These are phyloP conservation scores for Neurospora sp. DNA, from an alignment of 495 filamentous ascomycete genomes.

Conservation along the genomic window DNA sequence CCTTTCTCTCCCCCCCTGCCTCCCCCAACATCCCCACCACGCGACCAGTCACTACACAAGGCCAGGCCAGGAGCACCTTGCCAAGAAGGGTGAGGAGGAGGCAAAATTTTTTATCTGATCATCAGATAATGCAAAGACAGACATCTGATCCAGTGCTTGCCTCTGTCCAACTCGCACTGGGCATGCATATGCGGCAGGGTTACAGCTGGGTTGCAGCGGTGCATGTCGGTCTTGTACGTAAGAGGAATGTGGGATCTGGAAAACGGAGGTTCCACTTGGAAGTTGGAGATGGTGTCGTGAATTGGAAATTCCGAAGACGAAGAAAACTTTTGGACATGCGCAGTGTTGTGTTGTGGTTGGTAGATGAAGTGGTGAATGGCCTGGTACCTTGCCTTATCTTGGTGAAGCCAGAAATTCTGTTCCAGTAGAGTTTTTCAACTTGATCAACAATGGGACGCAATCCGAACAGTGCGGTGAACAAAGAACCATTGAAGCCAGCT, in stretches of 20 bases:
- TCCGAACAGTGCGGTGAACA: not conserved
- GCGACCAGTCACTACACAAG: not conserved
- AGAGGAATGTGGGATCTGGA: not conserved
- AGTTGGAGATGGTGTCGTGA: not conserved
- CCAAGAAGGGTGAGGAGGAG: not conserved
- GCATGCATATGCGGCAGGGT: not conserved
- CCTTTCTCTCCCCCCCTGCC: not conserved
- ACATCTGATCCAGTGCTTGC: not conserved
- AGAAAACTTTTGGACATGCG: not conserved
- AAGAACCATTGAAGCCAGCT: not conserved
- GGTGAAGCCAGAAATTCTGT: too few species aligned
- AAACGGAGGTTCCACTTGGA: not conserved
- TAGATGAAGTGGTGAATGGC: too few species aligned
- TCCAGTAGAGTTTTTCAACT: not conserved
- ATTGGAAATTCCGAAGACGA: not conserved
- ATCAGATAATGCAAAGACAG: constrained; percentile 13
- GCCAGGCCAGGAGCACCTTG: not conserved
- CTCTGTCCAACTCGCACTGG: not conserved
- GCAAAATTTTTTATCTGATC: constrained; percentile 12
- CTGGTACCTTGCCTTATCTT: too few species aligned
- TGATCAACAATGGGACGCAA: not conserved
- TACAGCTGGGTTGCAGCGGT: not conserved
- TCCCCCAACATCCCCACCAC: not conserved
- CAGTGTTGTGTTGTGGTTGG: too few species aligned
- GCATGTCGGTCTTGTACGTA: not conserved